Conservation (phyloP, 805 yeast genomes). For the Groenewaldozyma salmanticensis region DNA sequence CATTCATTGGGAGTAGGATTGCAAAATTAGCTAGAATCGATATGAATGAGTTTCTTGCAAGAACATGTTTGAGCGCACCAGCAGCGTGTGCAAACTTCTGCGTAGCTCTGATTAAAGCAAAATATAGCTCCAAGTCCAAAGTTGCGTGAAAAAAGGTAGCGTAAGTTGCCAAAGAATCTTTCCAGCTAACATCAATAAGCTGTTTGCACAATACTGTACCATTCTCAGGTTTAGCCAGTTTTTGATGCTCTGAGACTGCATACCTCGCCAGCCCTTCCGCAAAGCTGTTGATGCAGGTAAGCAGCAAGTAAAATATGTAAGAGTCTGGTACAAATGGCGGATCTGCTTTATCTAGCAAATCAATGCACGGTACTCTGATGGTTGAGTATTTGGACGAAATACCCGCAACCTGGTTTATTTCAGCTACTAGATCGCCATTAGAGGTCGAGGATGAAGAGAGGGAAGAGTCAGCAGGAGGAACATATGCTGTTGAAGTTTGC, state of each 20-base stretch:
- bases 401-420: constrained; percentile 7
- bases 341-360: constrained; percentile 69
- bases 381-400: constrained; percentile 27
- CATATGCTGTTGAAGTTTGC: constrained; percentile 9
- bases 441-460: neutral
- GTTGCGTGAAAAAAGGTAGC: constrained; percentile 51
- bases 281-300: constrained; percentile 41
- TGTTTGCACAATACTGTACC: constrained; percentile 4
- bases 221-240: neutral
- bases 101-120: constrained; percentile 54
- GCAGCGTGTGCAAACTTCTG: constrained; percentile 78
- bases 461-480: constrained; percentile 7
- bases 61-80: constrained; percentile 55
- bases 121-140: constrained; percentile 63
- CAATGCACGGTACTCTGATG: constrained; percentile 50
- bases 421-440: neutral
- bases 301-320: constrained; percentile 51
- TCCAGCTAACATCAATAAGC: constrained; percentile 24
- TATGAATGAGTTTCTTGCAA: constrained; percentile 48
- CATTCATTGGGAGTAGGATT: constrained; percentile 8
- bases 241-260: constrained; percentile 3
- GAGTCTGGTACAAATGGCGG: constrained; percentile 61
- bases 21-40: constrained; percentile 24
- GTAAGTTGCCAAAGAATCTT: constrained; percentile 35
- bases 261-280: constrained; percentile 61